Evolutionary conservation across 208 protist species (phyloP), one percentile per base, ranked within the genome.

Genomic region (Acanthamoeba divionensis): DNA sequence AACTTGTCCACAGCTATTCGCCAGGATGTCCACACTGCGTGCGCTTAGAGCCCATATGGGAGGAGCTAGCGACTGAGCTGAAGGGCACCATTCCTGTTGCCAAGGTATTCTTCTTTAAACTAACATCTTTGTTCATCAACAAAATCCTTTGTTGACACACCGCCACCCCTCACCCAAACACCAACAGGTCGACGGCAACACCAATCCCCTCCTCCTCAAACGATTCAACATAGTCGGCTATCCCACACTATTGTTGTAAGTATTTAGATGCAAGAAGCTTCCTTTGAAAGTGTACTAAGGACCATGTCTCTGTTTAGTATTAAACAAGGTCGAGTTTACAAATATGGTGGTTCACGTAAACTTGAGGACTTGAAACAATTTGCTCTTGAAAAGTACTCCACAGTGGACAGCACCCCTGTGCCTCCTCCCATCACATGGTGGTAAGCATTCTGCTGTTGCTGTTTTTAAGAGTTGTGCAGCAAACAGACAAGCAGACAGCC

Each of bases 11-110:
- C 44, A 83, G 73, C 26, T 83, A 83, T 36, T 45, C 73, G 45
- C 73, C 73, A 26, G 55, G 82, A 60, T 89, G 82, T 48, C 57
- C 57, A 10, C 82, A 89, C 82, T 89, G 82, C 65, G 71, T 73
- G 82, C 13, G 21, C 31, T 48, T 89, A 29, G 82, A 4, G 10
- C 82, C 82, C 24, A 73, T 60, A 10, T 89, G 62, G 62, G 82
- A 89, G 65, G 57, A 77, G 8, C 82, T 89, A 26, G 82, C 82
- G 44, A 89, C 82, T 45, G 57, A 66, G 26, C 65, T 89, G 44
- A 89, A 89, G 65, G 82, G 82, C 50, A 21, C 36, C 38, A 21
- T 79, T 5, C 41, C 44, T 26, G 82, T 89, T 18, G 82, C 82
- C 38, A 89, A 89, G 65, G 57, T 86, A 29, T 29, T 65, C 8